A percentile compares a stretch with the other conserved stretches of the same genome.
Conservation (phyloP, 257 asterid species). For the Lantana camara region DNA sequence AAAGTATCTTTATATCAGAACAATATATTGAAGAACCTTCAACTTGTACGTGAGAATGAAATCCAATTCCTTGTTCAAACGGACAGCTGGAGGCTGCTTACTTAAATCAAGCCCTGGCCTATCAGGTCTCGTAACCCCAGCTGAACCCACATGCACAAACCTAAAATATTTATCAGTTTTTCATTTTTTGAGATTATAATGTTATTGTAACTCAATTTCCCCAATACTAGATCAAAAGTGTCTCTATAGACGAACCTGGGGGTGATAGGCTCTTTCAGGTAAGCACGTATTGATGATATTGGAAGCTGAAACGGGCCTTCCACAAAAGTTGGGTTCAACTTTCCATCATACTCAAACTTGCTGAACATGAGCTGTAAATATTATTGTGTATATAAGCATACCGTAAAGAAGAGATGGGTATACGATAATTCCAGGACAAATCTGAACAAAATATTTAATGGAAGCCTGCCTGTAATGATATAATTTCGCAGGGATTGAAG, state of each 20-base stretch:
- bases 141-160: constrained; percentile 93
- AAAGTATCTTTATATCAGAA: background rate
- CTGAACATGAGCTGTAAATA: constrained; percentile 90
- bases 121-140: constrained; percentile 97
- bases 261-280: constrained; percentile 75
- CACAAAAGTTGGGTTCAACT: constrained; percentile 80
- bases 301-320: constrained; percentile 95
- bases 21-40: constrained; percentile 53
- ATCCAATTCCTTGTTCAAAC: constrained; percentile 86
- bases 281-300: constrained; percentile 76
- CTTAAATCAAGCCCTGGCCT: constrained; percentile 96
- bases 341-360: constrained; percentile 94
- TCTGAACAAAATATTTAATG: background rate
- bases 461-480: constrained; percentile 74
- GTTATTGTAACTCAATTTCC: constrained; percentile 6
- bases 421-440: background rate
- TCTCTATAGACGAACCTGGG: constrained; percentile 55
- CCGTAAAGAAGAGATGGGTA: background rate
- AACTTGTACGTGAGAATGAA: constrained; percentile 93
- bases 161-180: constrained; percentile 28
- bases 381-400: constrained; percentile 15
- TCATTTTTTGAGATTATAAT: too few species aligned
- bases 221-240: constrained; percentile 7
- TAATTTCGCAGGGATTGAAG: constrained; percentile 77
- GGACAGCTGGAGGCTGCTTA: constrained; percentile 99